phyloP scores from a whole-genome alignment of 1,139 yeast species.

The Pichia cactophila region DNA sequence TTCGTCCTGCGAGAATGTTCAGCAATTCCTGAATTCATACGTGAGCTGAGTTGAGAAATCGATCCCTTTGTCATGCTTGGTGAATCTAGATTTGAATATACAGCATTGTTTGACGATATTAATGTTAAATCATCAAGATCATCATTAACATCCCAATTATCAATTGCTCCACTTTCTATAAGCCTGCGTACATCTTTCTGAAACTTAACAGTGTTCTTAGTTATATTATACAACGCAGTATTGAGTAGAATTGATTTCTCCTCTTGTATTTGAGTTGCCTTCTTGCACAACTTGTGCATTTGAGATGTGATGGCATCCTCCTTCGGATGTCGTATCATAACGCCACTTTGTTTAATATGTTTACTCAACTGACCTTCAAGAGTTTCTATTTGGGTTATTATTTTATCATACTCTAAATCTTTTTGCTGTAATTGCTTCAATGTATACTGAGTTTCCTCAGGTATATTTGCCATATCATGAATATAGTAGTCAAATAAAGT shows the following conservation, averaged over 20 bases:
- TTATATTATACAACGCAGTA: slow-evolving; percentile 68
- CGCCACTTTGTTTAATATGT: slow-evolving; percentile 76
- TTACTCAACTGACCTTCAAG: slow-evolving; percentile 78
- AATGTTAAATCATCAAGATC: slow-evolving; percentile 7
- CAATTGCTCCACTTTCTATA: slow-evolving; percentile 73
- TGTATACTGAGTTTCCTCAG: slow-evolving; percentile 79
- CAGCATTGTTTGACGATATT: not conserved
- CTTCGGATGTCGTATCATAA: slow-evolving; percentile 73
- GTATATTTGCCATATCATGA: slow-evolving; percentile 74
- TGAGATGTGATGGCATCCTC: slow-evolving; percentile 62
- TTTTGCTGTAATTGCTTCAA: slow-evolving; percentile 71
- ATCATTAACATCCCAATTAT: slow-evolving; percentile 33
- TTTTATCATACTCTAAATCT: slow-evolving; percentile 62
- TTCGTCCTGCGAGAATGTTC: slow-evolving; percentile 4
- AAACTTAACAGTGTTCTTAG: slow-evolving; percentile 65
- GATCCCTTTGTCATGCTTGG: not conserved
- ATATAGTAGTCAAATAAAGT: slow-evolving; percentile 67
- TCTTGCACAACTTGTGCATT: slow-evolving; percentile 61
- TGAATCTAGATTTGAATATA: not conserved
- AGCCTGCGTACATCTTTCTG: slow-evolving; percentile 71
- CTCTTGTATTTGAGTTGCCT: slow-evolving; percentile 55
- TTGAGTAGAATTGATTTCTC: slow-evolving; percentile 77
- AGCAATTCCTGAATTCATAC: not conserved
- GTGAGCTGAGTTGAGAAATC: not conserved
- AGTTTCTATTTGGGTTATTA: slow-evolving; percentile 57